Percentiles rank a stretch among this genome's conserved stretches.
Evolutionary conservation across 164 flowering plant genomes (phyloP).

Genomic region (Saururus chinensis): DNA sequence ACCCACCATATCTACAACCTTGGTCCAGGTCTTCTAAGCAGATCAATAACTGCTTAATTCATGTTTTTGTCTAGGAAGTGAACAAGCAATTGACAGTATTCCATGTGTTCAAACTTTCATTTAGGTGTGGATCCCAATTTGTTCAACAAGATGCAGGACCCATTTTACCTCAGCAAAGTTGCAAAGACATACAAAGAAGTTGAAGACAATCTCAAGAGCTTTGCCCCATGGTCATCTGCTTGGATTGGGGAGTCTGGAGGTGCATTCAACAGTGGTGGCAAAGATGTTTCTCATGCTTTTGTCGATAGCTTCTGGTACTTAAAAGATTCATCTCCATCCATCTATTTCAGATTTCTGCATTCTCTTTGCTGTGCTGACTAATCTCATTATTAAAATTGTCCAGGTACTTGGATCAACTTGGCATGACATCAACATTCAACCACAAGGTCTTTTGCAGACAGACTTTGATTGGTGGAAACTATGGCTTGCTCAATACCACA

Average conservation of each 20-base stretch:
- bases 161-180: constrained; percentile 25
- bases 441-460: constrained; percentile 65
- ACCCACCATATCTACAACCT: constrained; percentile 72
- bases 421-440: constrained; percentile 45
- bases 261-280: constrained; percentile 62
- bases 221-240: constrained; percentile 38
- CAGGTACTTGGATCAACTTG: constrained; percentile 77
- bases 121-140: constrained; percentile 42
- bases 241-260: constrained; percentile 84
- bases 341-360: neutral
- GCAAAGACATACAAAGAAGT: constrained; percentile 36
- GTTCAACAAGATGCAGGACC: constrained; percentile 38
- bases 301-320: constrained; percentile 52
- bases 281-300: constrained; percentile 37
- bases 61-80: too few species aligned
- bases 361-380: neutral
- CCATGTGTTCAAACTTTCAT: neutral
- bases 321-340: too few species aligned
- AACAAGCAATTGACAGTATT: neutral
- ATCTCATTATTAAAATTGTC: neutral
- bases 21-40: constrained; percentile 37
- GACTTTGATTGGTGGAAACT: constrained; percentile 65
- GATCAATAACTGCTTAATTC: too few species aligned
- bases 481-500: constrained; percentile 56
- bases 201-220: constrained; percentile 4